Evolutionary conservation across 768 basidiomycete species (phyloP).

Genomic region (Rhizopogon salebrosus): DNA sequence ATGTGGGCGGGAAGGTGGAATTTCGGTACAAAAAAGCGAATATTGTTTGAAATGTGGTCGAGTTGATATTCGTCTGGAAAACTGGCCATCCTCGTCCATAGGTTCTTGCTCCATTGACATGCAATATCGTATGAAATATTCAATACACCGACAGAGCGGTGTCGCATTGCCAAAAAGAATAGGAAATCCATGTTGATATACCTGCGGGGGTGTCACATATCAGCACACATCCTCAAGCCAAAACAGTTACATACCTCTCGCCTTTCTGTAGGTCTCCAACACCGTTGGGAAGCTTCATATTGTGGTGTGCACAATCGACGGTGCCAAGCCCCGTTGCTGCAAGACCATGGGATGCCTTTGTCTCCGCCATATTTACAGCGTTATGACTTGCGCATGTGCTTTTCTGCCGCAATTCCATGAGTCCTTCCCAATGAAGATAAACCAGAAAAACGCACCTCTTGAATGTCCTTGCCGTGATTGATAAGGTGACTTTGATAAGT

Average conservation of each 20-base stretch:
- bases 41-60: neutral
- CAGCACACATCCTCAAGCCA: too few relatives aligned
- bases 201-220: too few relatives aligned
- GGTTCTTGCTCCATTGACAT: constrained; percentile 18
- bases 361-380: constrained; percentile 20
- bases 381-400: constrained; percentile 25
- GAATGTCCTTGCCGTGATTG: neutral
- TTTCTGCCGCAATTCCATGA: too few relatives aligned
- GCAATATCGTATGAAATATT: constrained; percentile 20
- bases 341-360: constrained; percentile 13
- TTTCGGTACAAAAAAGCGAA: constrained; percentile 24
- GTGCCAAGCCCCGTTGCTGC: constrained; percentile 23
- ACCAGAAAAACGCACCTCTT: too few relatives aligned
- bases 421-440: too few relatives aligned
- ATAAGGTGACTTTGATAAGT: constrained; percentile 20
- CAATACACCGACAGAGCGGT: too few relatives aligned
- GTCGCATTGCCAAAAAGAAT: constrained; percentile 1
- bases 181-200: constrained; percentile 21
- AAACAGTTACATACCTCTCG: constrained; percentile 13
- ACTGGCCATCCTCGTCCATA: too few relatives aligned
- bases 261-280: constrained; percentile 18
- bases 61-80: too few relatives aligned
- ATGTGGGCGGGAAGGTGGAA: constrained; percentile 33
- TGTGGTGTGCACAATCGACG: constrained; percentile 25
- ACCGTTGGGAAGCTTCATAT: constrained; percentile 22